A percentile compares a stretch with the other conserved stretches of the same genome.
phyloP scores from a whole-genome alignment of 768 basidiomycete species.

The Mycena haematopus region DNA sequence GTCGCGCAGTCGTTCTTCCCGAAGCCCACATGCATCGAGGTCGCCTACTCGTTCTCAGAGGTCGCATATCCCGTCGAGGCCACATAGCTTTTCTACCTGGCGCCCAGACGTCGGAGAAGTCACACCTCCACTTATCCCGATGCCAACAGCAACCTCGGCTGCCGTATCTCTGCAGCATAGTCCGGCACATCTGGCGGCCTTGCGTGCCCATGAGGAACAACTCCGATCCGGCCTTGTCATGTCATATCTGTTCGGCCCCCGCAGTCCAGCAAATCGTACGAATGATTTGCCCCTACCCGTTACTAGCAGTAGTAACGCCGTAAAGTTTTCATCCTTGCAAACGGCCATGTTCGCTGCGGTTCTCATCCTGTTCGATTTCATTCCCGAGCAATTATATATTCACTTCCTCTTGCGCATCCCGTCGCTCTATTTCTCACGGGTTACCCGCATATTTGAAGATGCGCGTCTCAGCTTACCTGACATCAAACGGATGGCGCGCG shows the following conservation, averaged over 20 bases:
- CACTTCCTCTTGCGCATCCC: slow-evolving; percentile 29
- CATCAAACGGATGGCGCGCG: slow-evolving; percentile 34
- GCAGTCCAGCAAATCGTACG: neutral
- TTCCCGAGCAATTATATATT: slow-evolving; percentile 14
- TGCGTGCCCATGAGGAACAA: too few relatives aligned
- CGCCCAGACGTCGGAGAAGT: too few relatives aligned
- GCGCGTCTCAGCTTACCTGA: slow-evolving; percentile 61
- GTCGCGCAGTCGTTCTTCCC: neutral
- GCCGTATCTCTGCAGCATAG: too few relatives aligned
- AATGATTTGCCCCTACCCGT: neutral
- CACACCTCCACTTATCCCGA: too few relatives aligned
- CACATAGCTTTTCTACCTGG: too few relatives aligned
- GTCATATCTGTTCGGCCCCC: too few relatives aligned
- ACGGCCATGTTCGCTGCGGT: neutral
- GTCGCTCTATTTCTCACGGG: slow-evolving; percentile 41
- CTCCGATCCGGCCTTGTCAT: too few relatives aligned
- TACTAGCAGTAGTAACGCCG: neutral
- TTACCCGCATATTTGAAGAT: slow-evolving; percentile 59
- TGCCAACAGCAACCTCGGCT: too few relatives aligned
- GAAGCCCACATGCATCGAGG: neutral
- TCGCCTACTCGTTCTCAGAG: too few relatives aligned
- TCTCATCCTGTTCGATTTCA: neutral
- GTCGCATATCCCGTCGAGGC: too few relatives aligned
- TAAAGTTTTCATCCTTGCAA: neutral
- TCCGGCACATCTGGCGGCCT: too few relatives aligned